Conservation (phyloP, 2,329 filamentous ascomycete species). For the Zymoseptoria tritici region DNA sequence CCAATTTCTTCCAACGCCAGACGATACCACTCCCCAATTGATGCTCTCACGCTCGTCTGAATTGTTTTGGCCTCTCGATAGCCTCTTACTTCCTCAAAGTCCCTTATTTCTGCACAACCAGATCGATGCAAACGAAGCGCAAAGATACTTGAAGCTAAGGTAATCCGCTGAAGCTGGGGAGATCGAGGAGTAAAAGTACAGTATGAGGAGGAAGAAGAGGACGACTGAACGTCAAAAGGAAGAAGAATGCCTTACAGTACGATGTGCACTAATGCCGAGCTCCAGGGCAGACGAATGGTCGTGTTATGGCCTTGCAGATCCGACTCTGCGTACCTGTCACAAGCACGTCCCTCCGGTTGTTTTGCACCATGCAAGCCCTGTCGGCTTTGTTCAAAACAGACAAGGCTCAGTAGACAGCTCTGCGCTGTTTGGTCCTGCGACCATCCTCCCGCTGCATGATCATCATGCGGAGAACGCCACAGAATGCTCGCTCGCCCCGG, state of each 20-base stretch:
- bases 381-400: constrained; percentile 24
- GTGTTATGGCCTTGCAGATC: constrained; percentile 16
- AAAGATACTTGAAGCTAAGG: not conserved
- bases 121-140: not conserved
- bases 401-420: constrained; percentile 8
- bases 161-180: not conserved
- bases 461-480: constrained; percentile 20
- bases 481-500: constrained; percentile 12
- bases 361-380: constrained; percentile 25
- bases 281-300: constrained; percentile 13
- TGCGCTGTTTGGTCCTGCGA: constrained; percentile 5
- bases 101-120: not conserved
- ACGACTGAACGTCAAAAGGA: not conserved
- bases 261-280: constrained; percentile 7
- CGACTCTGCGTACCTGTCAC: constrained; percentile 14
- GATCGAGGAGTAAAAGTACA: not conserved
- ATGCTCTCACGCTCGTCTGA: not conserved
- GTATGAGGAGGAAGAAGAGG: constrained; percentile 7
- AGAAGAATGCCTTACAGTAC: not conserved
- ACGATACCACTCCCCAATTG: not conserved
- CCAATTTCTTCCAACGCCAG: not conserved
- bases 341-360: constrained; percentile 19
- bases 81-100: not conserved
- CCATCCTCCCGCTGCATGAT: constrained; percentile 15
- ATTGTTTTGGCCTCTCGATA: not conserved